A percentile compares a stretch with the other conserved stretches of the same genome.
Conservation (phyloP, 495 filamentous ascomycete species). For the Parathielavia appendiculata region DNA sequence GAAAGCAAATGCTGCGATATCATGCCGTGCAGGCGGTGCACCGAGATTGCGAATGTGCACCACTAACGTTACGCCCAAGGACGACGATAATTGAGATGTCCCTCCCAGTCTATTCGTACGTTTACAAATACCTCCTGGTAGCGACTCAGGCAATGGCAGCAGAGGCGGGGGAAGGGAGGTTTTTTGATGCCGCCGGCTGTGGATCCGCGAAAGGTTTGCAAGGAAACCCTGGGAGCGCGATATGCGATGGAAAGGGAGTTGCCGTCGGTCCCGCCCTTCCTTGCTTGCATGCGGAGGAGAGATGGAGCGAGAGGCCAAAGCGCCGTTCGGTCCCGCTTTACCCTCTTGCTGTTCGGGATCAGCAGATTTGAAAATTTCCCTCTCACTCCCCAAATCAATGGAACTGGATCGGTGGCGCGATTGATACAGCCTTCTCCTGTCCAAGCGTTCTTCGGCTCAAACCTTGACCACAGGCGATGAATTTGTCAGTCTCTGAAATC, state of each 20-base stretch:
- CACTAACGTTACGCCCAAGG: not conserved
- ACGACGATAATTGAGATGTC: not conserved
- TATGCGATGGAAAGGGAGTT: conserved; percentile 11
- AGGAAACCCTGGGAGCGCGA: conserved; percentile 1
- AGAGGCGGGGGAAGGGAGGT: not conserved
- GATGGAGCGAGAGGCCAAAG: conserved; percentile 5
- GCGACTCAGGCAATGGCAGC: not conserved
- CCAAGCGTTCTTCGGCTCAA: no score
- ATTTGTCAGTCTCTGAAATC: no score
- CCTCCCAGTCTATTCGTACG: no score
- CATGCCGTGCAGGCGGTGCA: not conserved
- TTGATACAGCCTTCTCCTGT: no score
- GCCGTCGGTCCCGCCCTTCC: conserved; percentile 12
- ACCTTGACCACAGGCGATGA: no score
- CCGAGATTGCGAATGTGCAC: conserved; percentile 16
- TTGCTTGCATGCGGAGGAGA: conserved; percentile 7
- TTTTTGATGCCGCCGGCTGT: not conserved
- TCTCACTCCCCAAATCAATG: no score
- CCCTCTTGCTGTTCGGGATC: not conserved
- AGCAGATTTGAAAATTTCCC: conserved; percentile 1
- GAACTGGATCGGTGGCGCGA: no score
- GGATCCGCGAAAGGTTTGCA: not conserved
- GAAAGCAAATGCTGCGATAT: conserved; percentile 6
- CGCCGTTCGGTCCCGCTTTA: conserved; percentile 16
- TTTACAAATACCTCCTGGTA: no score